phyloP scores from a whole-genome alignment of 306 rosid species.

The Prunus davidiana region DNA sequence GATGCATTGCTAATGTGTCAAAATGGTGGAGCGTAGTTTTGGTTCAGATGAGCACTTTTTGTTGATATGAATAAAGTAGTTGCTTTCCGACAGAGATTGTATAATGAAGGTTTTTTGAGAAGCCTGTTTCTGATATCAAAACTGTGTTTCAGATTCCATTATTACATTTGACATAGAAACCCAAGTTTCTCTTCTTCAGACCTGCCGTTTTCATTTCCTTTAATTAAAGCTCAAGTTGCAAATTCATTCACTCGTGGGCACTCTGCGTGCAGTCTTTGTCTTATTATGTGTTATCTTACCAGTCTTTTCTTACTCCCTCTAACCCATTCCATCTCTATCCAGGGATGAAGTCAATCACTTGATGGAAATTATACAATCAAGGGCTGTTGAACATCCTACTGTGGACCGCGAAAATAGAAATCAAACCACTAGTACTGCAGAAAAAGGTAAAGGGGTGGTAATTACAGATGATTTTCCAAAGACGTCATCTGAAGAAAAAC shows the following conservation, averaged over 20 bases:
- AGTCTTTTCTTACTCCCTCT: slow-evolving; percentile 1
- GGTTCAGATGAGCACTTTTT: not conserved
- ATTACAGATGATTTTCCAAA: slow-evolving; percentile 27
- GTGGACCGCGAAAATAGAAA: slow-evolving; percentile 34
- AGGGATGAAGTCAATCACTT: slow-evolving; percentile 71
- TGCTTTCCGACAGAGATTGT: not conserved
- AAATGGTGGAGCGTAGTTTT: not conserved
- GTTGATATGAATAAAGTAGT: not conserved
- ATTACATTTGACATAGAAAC: not conserved
- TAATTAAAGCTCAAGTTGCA: not conserved
- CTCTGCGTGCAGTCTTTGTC: not conserved
- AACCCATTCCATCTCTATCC: slow-evolving; percentile 18
- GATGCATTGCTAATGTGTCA: not conserved
- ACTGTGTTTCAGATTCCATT: not conserved
- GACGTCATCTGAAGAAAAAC: slow-evolving; percentile 34
- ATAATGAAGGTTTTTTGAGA: not conserved
- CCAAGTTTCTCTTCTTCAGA: not conserved
- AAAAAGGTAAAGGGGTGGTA: slow-evolving; percentile 36
- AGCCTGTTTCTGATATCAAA: not conserved
- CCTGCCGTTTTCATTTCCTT: not conserved
- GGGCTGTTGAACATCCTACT: slow-evolving; percentile 48
- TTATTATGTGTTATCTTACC: not conserved
- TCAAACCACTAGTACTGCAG: slow-evolving; percentile 19
- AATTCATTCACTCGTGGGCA: not conserved
- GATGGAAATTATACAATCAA: slow-evolving; percentile 64